Percentiles rank a stretch among this genome's conserved stretches.
These are phyloP conservation scores for Metarhizium anisopliae DNA, from an alignment of 2,329 filamentous ascomycete genomes.

Conservation along the genomic window DNA sequence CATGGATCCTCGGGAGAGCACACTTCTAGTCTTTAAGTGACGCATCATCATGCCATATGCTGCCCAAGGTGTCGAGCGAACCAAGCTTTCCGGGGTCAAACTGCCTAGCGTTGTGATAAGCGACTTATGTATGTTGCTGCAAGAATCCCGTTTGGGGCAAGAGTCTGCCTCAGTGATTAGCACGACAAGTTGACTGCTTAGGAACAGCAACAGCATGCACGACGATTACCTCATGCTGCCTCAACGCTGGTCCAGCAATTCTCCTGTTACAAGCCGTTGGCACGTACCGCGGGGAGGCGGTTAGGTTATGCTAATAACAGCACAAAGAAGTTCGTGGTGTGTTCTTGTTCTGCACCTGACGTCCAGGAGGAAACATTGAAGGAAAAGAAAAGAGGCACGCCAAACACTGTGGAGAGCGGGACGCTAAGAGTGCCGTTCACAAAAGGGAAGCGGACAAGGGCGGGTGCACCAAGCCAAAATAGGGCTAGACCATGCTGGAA, in stretches of 20 bases:
- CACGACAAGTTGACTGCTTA: not conserved
- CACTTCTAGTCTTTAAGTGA: not conserved
- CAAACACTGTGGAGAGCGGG: not conserved
- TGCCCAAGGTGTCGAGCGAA: constrained; percentile 1
- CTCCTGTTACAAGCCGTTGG: not conserved
- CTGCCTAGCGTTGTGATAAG: constrained; percentile 1
- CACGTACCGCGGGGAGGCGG: not conserved
- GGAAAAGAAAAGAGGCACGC: not conserved
- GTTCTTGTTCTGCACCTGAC: not conserved
- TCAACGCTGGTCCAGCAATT: not conserved
- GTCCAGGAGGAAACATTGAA: too few species aligned
- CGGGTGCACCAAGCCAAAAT: not conserved
- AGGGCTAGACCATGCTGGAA: not conserved
- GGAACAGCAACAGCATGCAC: not conserved
- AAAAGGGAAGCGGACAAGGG: not conserved
- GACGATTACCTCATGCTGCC: not conserved
- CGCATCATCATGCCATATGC: not conserved
- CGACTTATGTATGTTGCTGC: not conserved
- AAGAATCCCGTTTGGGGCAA: not conserved
- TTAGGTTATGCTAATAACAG: too few species aligned
- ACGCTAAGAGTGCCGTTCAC: not conserved
- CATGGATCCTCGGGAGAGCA: not conserved
- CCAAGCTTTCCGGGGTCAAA: not conserved
- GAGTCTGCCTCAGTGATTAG: not conserved
- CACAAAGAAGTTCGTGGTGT: not conserved